phyloP scores from a whole-genome alignment of 768 basidiomycete species.

The Russula abietina region DNA sequence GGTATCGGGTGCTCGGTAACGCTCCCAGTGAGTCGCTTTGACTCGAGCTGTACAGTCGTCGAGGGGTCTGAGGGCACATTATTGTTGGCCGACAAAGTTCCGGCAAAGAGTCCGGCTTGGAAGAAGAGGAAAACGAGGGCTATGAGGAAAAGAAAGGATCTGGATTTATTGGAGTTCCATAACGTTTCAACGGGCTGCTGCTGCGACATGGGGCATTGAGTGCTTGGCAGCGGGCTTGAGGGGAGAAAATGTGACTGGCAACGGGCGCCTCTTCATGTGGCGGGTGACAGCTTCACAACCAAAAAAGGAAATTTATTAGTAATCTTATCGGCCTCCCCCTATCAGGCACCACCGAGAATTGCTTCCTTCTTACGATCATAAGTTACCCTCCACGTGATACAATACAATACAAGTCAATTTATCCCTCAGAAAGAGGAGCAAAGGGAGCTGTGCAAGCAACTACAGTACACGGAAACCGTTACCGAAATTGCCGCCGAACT shows the following conservation, averaged over 20 bases:
- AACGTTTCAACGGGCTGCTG: background rate
- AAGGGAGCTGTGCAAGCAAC: too few relatives aligned
- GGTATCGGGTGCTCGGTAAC: slow-evolving; percentile 73
- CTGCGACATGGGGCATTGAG: slow-evolving; percentile 22
- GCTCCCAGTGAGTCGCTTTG: slow-evolving; percentile 20
- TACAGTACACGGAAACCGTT: too few relatives aligned
- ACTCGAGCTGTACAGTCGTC: slow-evolving; percentile 26
- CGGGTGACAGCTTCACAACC: too few relatives aligned
- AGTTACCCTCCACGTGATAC: too few relatives aligned
- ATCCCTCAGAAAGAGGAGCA: too few relatives aligned
- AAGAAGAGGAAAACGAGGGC: slow-evolving; percentile 30
- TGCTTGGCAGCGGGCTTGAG: background rate
- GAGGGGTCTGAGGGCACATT: slow-evolving; percentile 29
- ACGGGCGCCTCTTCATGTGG: background rate
- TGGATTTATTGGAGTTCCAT: slow-evolving; percentile 16
- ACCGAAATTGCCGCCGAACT: too few relatives aligned
- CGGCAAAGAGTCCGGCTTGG: slow-evolving; percentile 34
- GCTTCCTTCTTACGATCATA: too few relatives aligned
- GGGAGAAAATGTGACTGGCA: background rate
- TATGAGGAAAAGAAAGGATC: slow-evolving; percentile 27
- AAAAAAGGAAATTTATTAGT: too few relatives aligned
- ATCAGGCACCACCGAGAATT: too few relatives aligned
- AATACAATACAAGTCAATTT: too few relatives aligned
- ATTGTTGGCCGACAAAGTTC: slow-evolving; percentile 24
- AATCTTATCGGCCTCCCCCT: too few relatives aligned